Base-by-base conservation (phyloP, 306 rosid species). In the Quillaja saponaria region DNA sequence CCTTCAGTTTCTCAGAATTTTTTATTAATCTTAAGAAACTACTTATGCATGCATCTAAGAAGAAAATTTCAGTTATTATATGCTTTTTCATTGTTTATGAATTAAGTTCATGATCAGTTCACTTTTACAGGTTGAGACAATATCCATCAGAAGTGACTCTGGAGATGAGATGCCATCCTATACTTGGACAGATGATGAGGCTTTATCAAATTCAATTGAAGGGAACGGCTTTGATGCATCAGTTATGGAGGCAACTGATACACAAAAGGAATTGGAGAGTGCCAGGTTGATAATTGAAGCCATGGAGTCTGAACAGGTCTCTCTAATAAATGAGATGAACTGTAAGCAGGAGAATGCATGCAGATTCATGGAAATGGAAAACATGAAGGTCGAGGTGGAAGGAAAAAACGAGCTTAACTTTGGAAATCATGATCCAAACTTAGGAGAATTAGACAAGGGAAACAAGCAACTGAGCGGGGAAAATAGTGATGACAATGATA, bases 81-180 rank as follows among this genome's bases (percentile, higher is more conserved):
- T 46, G 55, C 58, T 42, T 73, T 55, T 38, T 25, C 16, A n/a
- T n/a, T 59, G 66, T 50, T 74, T 40, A 13, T 37, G 56, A 15
- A 61, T 37, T 8, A 77, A 38, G 51, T 69, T 62, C 51, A 63
- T 66, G 62, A 34, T 48, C 63, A 53, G 51, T 66, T 63, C 48
- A 44, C 18, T 37, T 76, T 76, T 73, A 14, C 81, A 91, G 96
- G 80, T 74, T 66, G 84, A 84, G 69, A 68, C 72, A 41, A 49
- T 76, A 50, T 82, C 83, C 54, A 50, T 71, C 66, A 71, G 58
- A 77, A 81, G 83, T 76, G 82, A 82, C 34, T 76, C 62, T 50
- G 80, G 80, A 67, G 89, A 85, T 66, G 90, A 84, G 46, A 67
- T 68, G 15, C 51, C 76, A 60, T 77, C 80, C 47, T 61, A 53